Base-by-base conservation (phyloP, 1,139 yeast species). In the Suhomyces choctaworum region DNA sequence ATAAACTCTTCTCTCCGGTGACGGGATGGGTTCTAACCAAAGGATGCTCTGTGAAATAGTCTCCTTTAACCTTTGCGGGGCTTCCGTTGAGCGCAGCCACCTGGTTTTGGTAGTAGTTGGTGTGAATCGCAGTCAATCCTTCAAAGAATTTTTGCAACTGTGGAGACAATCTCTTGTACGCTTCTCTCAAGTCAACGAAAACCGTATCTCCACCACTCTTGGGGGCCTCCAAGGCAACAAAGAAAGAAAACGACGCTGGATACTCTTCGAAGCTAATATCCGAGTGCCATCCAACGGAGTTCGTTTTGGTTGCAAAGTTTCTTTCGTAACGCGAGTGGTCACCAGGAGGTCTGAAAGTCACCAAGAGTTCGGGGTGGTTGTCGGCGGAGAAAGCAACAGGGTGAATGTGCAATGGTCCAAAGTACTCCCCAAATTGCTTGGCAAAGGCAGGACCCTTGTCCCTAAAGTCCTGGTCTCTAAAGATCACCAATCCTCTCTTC, bases 141-240 rank as follows among this genome's bases (percentile, higher is more conserved):
- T 59, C 63, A 28, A 60, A 51, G 38, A 58, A 50, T 40, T 51
- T 48, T 42, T 57, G 56, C 39, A 56, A 49, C 7, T 53, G 39
- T 17, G 65, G 64, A 1, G 64, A 59, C 40, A 61, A 56, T 39
- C 65, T 50, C 32, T 46, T 54, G 46, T 56, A 61, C 5, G 66
- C 66, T 33, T 58, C 64, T 43, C 58, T 52, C 20, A 58, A 50
- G 42, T 60, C 66, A 16, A 60, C 46, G 41, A 59, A 61, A 7
- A 61, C 62, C 11, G 66, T 61, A 40, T 61, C 66, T 31, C 66
- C 66, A 31, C 66, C 66, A 7, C 52, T 42, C 14, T 51, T 50
- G 5, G 65, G 65, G 22, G 62, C 59, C 37, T 60, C 64, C 38
- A 60, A 54, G 16, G 61, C 64, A 32, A 54, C 62, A 37, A 61